Evolutionary conservation across 805 yeast species (phyloP).

Genomic region (Tetrapisispora arboricola): DNA sequence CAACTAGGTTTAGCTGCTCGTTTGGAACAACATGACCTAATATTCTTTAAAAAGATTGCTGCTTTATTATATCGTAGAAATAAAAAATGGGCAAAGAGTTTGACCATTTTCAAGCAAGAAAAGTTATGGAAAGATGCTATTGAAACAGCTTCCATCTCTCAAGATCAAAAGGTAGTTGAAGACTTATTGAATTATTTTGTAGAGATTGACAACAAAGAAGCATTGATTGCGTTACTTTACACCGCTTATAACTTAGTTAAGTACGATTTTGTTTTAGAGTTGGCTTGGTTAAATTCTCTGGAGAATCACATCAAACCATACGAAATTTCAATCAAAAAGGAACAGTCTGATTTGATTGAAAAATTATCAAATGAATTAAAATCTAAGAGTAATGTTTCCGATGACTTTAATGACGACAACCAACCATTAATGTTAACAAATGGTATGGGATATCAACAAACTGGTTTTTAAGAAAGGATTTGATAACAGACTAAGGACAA

Average conservation of each 20-base stretch:
- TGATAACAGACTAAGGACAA: background rate
- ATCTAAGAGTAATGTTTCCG: conserved; percentile 42
- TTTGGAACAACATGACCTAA: conserved; percentile 80
- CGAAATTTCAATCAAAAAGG: conserved; percentile 72
- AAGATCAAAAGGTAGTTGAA: conserved; percentile 71
- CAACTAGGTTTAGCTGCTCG: conserved; percentile 86
- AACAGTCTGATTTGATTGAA: conserved; percentile 57
- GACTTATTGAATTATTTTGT: conserved; percentile 86
- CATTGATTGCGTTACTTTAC: conserved; percentile 82
- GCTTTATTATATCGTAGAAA: conserved; percentile 89
- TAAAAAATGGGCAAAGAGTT: conserved; percentile 86
- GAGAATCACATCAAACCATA: conserved; percentile 86
- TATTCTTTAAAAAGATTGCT: conserved; percentile 93
- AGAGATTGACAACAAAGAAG: conserved; percentile 93
- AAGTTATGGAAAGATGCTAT: conserved; percentile 92
- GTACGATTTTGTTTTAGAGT: conserved; percentile 76
- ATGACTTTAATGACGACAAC: conserved; percentile 40
- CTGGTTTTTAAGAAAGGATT: conserved; percentile 1
- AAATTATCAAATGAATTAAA: conserved; percentile 65
- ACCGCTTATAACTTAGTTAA: conserved; percentile 72
- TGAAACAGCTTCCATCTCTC: conserved; percentile 79
- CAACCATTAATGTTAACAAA: conserved; percentile 57
- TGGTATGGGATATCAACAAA: conserved; percentile 5
- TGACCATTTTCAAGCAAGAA: conserved; percentile 80
- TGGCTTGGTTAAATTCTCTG: conserved; percentile 83